These are phyloP conservation scores for Stagonosporopsis rhizophila DNA, from an alignment of 2,329 filamentous ascomycete genomes.

Conservation along the genomic window DNA sequence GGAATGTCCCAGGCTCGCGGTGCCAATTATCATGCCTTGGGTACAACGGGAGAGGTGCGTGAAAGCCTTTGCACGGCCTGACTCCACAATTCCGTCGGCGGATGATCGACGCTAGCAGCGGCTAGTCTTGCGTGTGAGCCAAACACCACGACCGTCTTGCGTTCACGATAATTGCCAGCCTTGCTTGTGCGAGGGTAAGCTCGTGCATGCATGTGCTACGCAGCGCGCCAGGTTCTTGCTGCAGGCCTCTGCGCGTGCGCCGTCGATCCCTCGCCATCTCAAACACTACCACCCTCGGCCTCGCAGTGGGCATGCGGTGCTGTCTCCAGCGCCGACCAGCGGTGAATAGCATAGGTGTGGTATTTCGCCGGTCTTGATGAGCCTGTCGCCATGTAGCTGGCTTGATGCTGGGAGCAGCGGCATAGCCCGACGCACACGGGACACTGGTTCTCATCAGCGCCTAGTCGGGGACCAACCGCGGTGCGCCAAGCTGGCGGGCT, in stretches of 20 bases:
- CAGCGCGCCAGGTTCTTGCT: neutral
- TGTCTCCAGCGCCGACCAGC: neutral
- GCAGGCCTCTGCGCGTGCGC: constrained; percentile 7
- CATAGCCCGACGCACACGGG: constrained; percentile 16
- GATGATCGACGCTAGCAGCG: constrained; percentile 12
- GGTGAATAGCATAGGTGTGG: neutral
- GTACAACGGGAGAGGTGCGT: constrained; percentile 1
- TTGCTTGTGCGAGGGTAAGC: constrained; percentile 7
- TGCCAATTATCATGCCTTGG: constrained; percentile 12
- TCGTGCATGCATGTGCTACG: neutral
- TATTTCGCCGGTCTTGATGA: neutral
- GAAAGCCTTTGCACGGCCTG: constrained; percentile 16
- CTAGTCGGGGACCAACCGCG: constrained; percentile 1
- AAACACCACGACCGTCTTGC: constrained; percentile 5
- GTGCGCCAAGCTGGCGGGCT: constrained; percentile 1
- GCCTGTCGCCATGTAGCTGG: constrained; percentile 5
- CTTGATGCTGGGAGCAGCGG: constrained; percentile 17
- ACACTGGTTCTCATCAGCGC: constrained; percentile 8
- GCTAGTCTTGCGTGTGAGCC: neutral
- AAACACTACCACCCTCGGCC: constrained; percentile 9
- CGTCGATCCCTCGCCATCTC: constrained; percentile 16
- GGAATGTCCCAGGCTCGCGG: neutral
- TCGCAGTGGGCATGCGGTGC: no score
- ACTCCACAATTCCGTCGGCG: constrained; percentile 12
- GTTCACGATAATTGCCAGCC: neutral